These are phyloP conservation scores for Russula sp. DNA, from an alignment of 768 basidiomycete species.

Conservation along the genomic window DNA sequence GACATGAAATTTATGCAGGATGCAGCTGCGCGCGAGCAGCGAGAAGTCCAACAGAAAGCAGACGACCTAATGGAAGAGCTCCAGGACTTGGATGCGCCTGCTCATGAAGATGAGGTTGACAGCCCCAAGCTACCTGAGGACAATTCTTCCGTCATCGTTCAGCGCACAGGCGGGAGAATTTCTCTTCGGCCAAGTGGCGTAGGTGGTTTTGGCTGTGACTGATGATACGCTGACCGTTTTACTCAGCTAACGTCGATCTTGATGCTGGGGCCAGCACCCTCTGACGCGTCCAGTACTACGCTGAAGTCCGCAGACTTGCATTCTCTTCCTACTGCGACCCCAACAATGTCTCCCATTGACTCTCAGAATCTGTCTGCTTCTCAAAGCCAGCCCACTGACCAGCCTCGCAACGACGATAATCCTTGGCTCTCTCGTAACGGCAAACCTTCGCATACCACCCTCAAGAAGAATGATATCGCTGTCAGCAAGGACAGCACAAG, in stretches of 20 bases:
- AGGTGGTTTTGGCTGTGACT: constrained; percentile 1
- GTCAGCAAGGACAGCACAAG: constrained; percentile 64
- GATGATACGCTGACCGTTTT: constrained; percentile 8
- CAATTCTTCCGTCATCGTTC: constrained; percentile 43
- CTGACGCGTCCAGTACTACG: constrained; percentile 67
- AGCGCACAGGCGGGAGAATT: constrained; percentile 66
- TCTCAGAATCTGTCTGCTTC: constrained; percentile 28
- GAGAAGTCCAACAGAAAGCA: constrained; percentile 55
- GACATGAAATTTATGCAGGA: constrained; percentile 99
- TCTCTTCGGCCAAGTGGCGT: constrained; percentile 53
- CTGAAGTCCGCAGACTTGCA: constrained; percentile 57
- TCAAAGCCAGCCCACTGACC: constrained; percentile 30
- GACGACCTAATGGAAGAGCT: constrained; percentile 76
- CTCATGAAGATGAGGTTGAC: constrained; percentile 33
- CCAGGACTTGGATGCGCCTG: constrained; percentile 41
- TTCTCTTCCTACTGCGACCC: constrained; percentile 37
- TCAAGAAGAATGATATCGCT: constrained; percentile 71
- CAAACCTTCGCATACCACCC: constrained; percentile 40
- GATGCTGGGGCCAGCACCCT: constrained; percentile 30
- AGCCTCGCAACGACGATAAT: constrained; percentile 44
- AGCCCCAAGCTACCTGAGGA: constrained; percentile 37
- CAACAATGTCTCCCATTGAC: constrained; percentile 23
- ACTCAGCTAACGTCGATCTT: constrained; percentile 21
- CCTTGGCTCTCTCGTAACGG: constrained; percentile 68
- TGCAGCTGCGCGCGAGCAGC: constrained; percentile 67